phyloP scores from a whole-genome alignment of 225 moss, liverwort and hornwort genomes.

The Ulota crispa region DNA sequence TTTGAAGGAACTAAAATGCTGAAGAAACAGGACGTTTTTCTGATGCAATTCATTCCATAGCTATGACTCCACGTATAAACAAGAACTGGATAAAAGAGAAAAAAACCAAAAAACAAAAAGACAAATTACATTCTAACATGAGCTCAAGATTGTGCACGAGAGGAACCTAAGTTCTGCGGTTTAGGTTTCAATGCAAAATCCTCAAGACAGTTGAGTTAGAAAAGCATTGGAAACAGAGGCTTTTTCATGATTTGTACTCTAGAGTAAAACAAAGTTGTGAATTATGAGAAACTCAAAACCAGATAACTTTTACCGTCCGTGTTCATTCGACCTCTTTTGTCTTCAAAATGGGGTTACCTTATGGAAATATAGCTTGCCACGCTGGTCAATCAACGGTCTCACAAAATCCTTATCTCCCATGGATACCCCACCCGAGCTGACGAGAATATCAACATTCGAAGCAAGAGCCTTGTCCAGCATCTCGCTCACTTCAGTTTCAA shows the following conservation, averaged over 20 bases:
- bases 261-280: not conserved
- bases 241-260: not conserved
- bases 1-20: too few relatives aligned
- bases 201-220: not conserved
- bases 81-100: not conserved
- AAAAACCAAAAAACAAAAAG: not conserved
- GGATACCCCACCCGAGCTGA: constrained; percentile 94
- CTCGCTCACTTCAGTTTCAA: constrained; percentile 56
- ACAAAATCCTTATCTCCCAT: constrained; percentile 99
- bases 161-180: not conserved
- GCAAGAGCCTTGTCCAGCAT: constrained; percentile 67
- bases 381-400: constrained; percentile 76
- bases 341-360: constrained; percentile 53
- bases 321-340: not conserved
- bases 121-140: not conserved
- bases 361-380: constrained; percentile 80
- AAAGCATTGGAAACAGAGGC: not conserved
- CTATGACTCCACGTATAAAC: not conserved
- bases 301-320: not conserved
- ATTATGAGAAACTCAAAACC: too few relatives aligned
- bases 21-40: not conserved
- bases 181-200: too few relatives aligned
- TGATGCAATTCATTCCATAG: not conserved
- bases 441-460: constrained; percentile 70
- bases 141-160: not conserved